These are phyloP conservation scores for Monilinia laxa DNA, from an alignment of 2,329 filamentous ascomycete genomes.

Conservation along the genomic window DNA sequence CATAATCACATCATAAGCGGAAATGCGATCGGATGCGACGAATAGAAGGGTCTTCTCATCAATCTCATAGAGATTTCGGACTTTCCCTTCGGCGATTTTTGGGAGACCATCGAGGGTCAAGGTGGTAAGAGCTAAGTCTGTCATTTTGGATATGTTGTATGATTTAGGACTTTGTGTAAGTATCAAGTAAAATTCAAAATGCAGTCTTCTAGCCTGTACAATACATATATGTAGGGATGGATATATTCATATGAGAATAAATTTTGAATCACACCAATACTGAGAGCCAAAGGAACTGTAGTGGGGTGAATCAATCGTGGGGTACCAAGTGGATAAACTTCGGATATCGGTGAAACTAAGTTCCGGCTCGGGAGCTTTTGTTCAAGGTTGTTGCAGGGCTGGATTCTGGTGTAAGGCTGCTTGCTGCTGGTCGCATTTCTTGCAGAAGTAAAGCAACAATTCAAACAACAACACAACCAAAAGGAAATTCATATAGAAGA, in stretches of 20 bases:
- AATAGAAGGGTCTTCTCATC: constrained; percentile 73
- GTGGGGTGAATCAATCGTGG: neutral
- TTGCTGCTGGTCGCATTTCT: constrained; percentile 9
- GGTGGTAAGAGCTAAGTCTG: constrained; percentile 16
- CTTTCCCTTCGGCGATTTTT: constrained; percentile 54
- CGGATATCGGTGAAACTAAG: constrained; percentile 12
- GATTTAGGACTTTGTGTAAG: neutral
- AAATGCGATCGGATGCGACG: constrained; percentile 85
- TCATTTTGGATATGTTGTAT: constrained; percentile 2
- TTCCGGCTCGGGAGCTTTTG: neutral
- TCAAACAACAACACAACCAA: constrained; percentile 4
- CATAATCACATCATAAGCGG: constrained; percentile 91
- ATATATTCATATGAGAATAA: neutral
- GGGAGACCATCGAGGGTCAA: constrained; percentile 14
- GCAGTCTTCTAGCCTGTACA: neutral
- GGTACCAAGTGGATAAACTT: neutral
- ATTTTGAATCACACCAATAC: neutral
- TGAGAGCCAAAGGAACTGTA: neutral
- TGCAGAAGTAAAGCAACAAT: constrained; percentile 2
- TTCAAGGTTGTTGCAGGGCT: constrained; percentile 3
- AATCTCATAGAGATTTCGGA: constrained; percentile 76
- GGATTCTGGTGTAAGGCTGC: constrained; percentile 10
- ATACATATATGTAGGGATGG: neutral
- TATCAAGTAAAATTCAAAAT: neutral
- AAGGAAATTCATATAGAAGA: neutral